These are phyloP conservation scores for Melastoma candidum DNA, from an alignment of 441 rosid genomes.

Conservation along the genomic window DNA sequence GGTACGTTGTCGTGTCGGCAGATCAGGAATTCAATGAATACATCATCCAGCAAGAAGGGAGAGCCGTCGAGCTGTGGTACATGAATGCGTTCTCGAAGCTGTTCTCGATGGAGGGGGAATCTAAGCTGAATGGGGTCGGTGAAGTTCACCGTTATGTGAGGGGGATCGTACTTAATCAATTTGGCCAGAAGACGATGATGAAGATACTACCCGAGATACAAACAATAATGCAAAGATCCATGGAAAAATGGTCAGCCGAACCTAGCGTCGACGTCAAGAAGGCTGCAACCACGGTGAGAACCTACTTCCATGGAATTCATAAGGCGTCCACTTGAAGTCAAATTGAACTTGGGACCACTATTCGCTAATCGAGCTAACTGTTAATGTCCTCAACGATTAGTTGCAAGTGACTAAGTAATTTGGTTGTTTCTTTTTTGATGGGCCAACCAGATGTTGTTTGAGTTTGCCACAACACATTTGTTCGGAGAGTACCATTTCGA, in stretches of 20 bases:
- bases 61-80: slow-evolving; percentile 19
- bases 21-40: slow-evolving; percentile 24
- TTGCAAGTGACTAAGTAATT: too few species aligned
- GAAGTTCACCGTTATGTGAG: slow-evolving; percentile 21
- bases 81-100: slow-evolving; percentile 21
- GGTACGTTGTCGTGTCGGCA: slow-evolving; percentile 17
- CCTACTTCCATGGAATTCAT: neutral
- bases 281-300: slow-evolving; percentile 15
- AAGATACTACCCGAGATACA: slow-evolving; percentile 20
- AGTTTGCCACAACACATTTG: slow-evolving; percentile 10
- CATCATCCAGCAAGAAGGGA: slow-evolving; percentile 26
- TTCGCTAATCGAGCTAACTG: too few species aligned
- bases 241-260: slow-evolving; percentile 16
- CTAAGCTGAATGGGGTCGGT: slow-evolving; percentile 8
- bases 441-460: neutral
- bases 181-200: slow-evolving; percentile 18
- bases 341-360: too few species aligned
- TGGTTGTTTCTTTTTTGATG: too few species aligned
- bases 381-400: too few species aligned
- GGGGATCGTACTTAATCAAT: slow-evolving; percentile 8
- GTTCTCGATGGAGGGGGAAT: slow-evolving; percentile 10
- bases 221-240: slow-evolving; percentile 5
- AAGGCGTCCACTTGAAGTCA: too few species aligned
- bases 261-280: slow-evolving; percentile 14
- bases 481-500: slow-evolving; percentile 13